Evolutionary conservation across 129 eudicot genomes (phyloP).

Genomic region (Mikania micrantha): DNA sequence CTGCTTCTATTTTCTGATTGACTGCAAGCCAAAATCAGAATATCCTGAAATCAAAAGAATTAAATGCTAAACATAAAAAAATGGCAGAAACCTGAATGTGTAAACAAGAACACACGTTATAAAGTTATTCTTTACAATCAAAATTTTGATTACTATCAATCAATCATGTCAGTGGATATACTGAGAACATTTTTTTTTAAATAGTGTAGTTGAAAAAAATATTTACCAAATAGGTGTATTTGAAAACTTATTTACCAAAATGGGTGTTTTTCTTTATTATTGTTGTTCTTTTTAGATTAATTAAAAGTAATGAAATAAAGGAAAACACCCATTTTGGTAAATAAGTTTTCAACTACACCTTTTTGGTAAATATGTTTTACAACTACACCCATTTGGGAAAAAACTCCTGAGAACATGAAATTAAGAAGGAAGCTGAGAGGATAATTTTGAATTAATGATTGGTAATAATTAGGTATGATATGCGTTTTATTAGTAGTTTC

Average conservation of each 20-base stretch:
- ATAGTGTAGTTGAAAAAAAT: too few relatives aligned
- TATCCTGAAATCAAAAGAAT: constrained; percentile 82
- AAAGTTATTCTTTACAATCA: background rate
- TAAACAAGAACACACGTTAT: background rate
- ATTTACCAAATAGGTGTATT: too few relatives aligned
- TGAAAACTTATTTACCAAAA: too few relatives aligned
- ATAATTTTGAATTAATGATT: background rate
- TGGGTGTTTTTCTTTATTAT: too few relatives aligned
- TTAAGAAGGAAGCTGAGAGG: background rate
- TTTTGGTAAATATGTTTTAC: too few relatives aligned
- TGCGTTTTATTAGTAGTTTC: background rate
- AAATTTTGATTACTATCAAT: background rate
- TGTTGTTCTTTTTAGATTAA: too few relatives aligned
- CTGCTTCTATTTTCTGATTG: constrained; percentile 74
- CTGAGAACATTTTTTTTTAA: too few relatives aligned
- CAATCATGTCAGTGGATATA: background rate
- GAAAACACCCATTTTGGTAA: too few relatives aligned
- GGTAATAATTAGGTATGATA: background rate
- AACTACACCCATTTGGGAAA: too few relatives aligned
- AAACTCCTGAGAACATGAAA: background rate
- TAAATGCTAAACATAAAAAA: constrained; percentile 20
- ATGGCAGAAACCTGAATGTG: background rate
- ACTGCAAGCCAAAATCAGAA: constrained; percentile 96
- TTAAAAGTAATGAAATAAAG: too few relatives aligned
- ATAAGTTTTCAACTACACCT: too few relatives aligned